Evolutionary conservation across 768 basidiomycete genomes (phyloP).

Genomic region (Crucibulum laeve): DNA sequence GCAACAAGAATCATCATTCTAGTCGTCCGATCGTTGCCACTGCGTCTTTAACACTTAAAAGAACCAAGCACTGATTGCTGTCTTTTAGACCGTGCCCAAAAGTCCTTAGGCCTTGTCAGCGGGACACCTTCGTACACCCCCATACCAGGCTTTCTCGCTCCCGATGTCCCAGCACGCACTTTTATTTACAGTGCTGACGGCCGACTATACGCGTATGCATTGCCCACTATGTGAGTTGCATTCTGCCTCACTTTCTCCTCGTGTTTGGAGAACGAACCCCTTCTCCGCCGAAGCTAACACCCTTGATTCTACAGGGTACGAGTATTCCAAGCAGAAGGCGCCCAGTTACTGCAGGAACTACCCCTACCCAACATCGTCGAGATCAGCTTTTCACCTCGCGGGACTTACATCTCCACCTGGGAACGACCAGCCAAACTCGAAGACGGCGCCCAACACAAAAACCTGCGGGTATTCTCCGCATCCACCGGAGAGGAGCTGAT

Average conservation of each 20-base stretch:
- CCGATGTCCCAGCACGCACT: constrained; percentile 70
- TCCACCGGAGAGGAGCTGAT: constrained; percentile 85
- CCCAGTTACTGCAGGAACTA: constrained; percentile 72
- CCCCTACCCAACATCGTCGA: constrained; percentile 74
- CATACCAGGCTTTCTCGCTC: constrained; percentile 57
- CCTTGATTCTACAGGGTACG: constrained; percentile 47
- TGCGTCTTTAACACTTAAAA: background rate
- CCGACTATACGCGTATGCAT: constrained; percentile 79
- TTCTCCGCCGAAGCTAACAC: constrained; percentile 4
- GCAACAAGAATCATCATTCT: background rate
- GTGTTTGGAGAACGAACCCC: constrained; percentile 8
- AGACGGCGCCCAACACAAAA: constrained; percentile 89
- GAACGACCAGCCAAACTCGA: constrained; percentile 92
- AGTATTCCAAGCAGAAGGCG: constrained; percentile 72
- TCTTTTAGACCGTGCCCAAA: constrained; percentile 84
- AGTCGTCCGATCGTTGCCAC: background rate
- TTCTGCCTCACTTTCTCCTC: constrained; percentile 11
- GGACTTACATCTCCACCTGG: constrained; percentile 93
- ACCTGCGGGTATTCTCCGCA: constrained; percentile 85
- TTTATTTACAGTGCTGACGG: constrained; percentile 86
- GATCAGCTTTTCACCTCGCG: constrained; percentile 88
- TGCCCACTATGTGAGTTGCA: constrained; percentile 69
- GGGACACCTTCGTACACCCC: constrained; percentile 74
- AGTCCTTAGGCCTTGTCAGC: constrained; percentile 81
- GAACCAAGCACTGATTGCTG: constrained; percentile 5